A percentile compares a stretch with the other conserved stretches of the same genome.
Evolutionary conservation across 2,329 filamentous ascomycete genomes (phyloP).

Genomic region (Lasiodiplodia citricola): DNA sequence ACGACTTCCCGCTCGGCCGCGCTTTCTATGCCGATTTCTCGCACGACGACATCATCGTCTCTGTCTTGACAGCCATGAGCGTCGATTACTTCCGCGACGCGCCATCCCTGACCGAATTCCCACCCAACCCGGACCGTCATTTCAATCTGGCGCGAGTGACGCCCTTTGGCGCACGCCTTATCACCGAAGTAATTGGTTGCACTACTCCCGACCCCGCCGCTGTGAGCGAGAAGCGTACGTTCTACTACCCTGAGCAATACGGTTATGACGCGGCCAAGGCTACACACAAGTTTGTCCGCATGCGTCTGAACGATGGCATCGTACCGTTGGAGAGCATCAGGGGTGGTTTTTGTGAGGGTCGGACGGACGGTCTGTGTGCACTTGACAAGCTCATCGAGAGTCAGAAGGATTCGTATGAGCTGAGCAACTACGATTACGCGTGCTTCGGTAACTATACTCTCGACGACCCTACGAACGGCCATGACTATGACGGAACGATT

Average conservation of each 20-base stretch:
- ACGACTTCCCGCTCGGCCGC: slow-evolving; percentile 54
- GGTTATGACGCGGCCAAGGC: slow-evolving; percentile 50
- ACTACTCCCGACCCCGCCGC: slow-evolving; percentile 45
- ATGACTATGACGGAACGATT: slow-evolving; percentile 17
- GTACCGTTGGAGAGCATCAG: slow-evolving; percentile 18
- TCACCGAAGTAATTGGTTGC: slow-evolving; percentile 63
- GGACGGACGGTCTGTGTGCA: slow-evolving; percentile 19
- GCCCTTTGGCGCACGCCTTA: slow-evolving; percentile 60
- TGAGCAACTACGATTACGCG: slow-evolving; percentile 19
- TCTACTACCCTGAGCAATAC: slow-evolving; percentile 52
- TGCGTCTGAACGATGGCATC: slow-evolving; percentile 21
- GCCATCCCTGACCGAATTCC: slow-evolving; percentile 50
- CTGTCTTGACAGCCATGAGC: slow-evolving; percentile 57
- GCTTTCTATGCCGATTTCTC: slow-evolving; percentile 60
- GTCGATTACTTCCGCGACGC: slow-evolving; percentile 60
- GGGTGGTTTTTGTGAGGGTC: slow-evolving; percentile 1
- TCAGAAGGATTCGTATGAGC: slow-evolving; percentile 13
- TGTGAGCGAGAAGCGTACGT: slow-evolving; percentile 46
- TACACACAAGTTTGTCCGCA: slow-evolving; percentile 21
- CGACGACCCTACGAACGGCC: not conserved
- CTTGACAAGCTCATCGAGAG: slow-evolving; percentile 12
- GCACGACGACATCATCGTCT: slow-evolving; percentile 60
- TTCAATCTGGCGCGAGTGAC: slow-evolving; percentile 59
- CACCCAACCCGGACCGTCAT: slow-evolving; percentile 50
- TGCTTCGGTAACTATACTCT: slow-evolving; percentile 21